Base-by-base conservation (phyloP, 148 eudicot species). In the Euryodendron excelsum region DNA sequence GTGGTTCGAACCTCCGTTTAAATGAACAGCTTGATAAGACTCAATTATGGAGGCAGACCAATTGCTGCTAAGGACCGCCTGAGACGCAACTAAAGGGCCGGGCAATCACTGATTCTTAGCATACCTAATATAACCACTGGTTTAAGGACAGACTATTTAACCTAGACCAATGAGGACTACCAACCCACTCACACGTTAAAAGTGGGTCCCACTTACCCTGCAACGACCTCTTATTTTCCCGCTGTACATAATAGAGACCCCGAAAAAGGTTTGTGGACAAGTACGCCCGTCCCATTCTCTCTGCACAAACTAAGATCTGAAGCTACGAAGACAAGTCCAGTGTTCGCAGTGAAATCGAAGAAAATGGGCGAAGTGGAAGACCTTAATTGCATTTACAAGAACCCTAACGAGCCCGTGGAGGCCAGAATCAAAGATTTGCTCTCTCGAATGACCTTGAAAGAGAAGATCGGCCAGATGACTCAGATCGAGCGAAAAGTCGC, bases 381-480 rank as follows among this genome's bases (percentile, higher is more conserved):
- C 52, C 25, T 67, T 63, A 71, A 76, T 62, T 87, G 83, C 84
- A 62, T 89, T 34, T 95, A 95, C 92, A 91, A 79, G 80, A 84
- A 93, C 87, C 94, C 94, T 59, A 85, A 84, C 68, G 83, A 87
- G 20, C 85, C 94, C 0, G 83, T 90, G 9, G 98, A 95, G 77
- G 87, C 79, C 0, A 80, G 99, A 81, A 82, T 93, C 50, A 89
- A 85, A 25, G 97, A 95, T 79, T 92, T 95, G 30, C 77, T 93
- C 8, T 82, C 91, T 66, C 91, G 92, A 3, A 93, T 95, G 99
- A 93, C 91, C 77, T 71, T 95, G 3, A 53, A 86, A 64, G 98
- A 95, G 87, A 95, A 95, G 80, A 82, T 95, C 55, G 98, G 93
- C 33, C 98, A 95, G 73, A 95, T 95, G 98, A 83, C 98, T 78